Percentiles rank a stretch among this genome's conserved stretches.
Evolutionary conservation across 257 asterid species (phyloP).

Genomic region (Coffea eugenioides): DNA sequence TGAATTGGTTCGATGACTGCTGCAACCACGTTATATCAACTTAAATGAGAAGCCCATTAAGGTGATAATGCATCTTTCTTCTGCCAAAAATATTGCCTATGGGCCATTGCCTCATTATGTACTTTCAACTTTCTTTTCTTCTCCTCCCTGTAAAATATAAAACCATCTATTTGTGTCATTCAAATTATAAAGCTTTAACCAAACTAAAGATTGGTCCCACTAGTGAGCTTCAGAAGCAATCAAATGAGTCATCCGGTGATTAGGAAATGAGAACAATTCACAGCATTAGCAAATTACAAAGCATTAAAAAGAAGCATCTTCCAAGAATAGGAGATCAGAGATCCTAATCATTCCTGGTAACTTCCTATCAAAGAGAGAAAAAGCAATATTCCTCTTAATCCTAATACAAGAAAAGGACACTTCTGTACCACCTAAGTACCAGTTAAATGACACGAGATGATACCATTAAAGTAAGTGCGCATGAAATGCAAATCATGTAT

Average conservation of each 20-base stretch:
- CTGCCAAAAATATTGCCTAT: background rate
- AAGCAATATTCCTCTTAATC: background rate
- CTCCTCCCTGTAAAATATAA: background rate
- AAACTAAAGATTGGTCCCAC: background rate
- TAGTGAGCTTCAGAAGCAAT: background rate
- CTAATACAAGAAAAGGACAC: background rate
- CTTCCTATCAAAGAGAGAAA: background rate
- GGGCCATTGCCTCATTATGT: background rate
- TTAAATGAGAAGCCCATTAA: background rate
- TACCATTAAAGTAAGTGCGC: background rate
- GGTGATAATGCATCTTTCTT: background rate
- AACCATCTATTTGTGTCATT: background rate
- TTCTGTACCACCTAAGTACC: background rate
- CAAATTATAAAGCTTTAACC: background rate
- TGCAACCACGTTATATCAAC: background rate
- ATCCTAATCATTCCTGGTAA: background rate
- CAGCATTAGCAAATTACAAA: background rate
- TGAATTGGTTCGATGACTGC: background rate
- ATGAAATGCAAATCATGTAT: background rate
- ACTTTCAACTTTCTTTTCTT: background rate
- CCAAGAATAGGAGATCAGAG: background rate
- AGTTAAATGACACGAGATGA: background rate
- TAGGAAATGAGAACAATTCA: background rate
- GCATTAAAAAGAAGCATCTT: background rate
- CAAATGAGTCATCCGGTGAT: background rate